Evolutionary conservation across 1,284 basidiomycete genomes (phyloP), one percentile per base, ranked within the genome.

Genomic region (Apiotrichum domesticum): DNA sequence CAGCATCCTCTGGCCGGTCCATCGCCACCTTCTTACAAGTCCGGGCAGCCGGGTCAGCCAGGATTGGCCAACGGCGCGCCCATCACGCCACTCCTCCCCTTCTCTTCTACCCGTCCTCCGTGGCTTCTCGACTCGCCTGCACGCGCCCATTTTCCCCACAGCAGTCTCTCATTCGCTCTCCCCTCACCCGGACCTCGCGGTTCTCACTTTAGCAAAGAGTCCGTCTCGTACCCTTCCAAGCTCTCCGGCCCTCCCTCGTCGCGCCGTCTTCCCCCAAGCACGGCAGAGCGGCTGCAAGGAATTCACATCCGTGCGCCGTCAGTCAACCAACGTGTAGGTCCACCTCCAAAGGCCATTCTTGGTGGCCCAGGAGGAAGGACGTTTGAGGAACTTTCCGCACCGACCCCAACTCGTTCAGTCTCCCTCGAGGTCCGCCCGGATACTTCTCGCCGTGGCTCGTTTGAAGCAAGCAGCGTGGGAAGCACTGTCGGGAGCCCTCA

Each of bases 331-430:
- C 57, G 59, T 33, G 52, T 62, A 3, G 66, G 67, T 14, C 66
- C 66, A 33, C 71, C 71, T 3, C 70, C 71, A 1, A 70, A 73
- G 55, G 70, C 71, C 1, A 64, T 67, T 50, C 62, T 73, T 8
- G 71, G 71, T 32, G 71, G 71, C 32, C 67, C 67, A 11, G 67
- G 68, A 3, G 71, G 71, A 13, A 67, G 63, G 55, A 71, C 70
- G 3, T 73, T 65, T 33, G 70, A 73, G 15, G 70, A 73, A 55
- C 63, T 64, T 55, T 47, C 47, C 21, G 46, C 59, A 5, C 39
- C 56, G 11, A 51, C 52, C 11, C 46, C 58, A 5, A 45, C 41
- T 3, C 42, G 44, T 11, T 33, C 44, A n/a, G 32, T 46, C 6
- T 53, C 55, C 15, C 35, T 50, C 47, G 37, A 58, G 13, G 47